Conservation (phyloP, 306 rosid species). For the Cucumis hystrix region DNA sequence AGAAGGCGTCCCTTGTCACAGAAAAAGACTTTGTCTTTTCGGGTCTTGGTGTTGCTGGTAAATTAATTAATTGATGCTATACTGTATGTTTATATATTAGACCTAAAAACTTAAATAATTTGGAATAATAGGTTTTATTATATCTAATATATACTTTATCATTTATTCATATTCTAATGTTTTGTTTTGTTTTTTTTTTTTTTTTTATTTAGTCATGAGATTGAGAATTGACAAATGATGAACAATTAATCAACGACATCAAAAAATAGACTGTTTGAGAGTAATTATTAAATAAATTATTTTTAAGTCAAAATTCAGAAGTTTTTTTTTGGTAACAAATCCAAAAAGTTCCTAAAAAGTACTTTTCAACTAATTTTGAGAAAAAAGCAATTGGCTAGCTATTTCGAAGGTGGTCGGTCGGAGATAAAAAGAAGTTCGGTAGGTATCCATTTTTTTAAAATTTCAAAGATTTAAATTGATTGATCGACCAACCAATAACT, state of each 20-base stretch:
- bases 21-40: slow-evolving; percentile 44
- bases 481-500: too few species aligned
- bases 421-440: too few species aligned
- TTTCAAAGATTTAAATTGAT: too few species aligned
- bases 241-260: not conserved
- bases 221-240: not conserved
- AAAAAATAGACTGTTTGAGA: too few species aligned
- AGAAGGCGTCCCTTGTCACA: slow-evolving; percentile 28
- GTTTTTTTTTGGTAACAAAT: not conserved
- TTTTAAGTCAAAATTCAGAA: not conserved
- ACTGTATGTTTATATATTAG: not conserved
- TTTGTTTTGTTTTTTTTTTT: not conserved
- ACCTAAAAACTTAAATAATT: too few species aligned
- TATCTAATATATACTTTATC: not conserved
- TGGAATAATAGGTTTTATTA: not conserved
- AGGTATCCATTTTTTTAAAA: too few species aligned
- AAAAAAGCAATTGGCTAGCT: too few species aligned
- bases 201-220: not conserved
- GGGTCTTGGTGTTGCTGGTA: slow-evolving; percentile 35
- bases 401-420: too few species aligned
- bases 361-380: not conserved
- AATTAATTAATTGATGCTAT: not conserved
- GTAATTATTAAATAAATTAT: not conserved
- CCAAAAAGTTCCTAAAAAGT: not conserved
- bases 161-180: not conserved